Percentiles rank a stretch among this genome's conserved stretches.
These are phyloP conservation scores for Dryadomyces quercus-mongolicae DNA, from an alignment of 2,329 filamentous ascomycete genomes.

Conservation along the genomic window DNA sequence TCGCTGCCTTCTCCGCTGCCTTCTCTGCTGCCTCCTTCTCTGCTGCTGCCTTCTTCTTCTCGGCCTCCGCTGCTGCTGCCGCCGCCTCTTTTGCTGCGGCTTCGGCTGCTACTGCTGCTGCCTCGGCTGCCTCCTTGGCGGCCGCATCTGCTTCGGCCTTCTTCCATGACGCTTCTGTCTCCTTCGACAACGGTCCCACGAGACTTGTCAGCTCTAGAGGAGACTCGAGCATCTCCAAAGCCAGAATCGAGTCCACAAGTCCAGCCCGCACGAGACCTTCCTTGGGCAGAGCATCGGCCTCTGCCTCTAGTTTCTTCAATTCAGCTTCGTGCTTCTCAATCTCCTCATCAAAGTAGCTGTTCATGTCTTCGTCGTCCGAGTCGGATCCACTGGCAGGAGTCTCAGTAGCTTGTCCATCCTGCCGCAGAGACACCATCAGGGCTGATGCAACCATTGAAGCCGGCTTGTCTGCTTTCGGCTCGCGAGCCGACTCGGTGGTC, in stretches of 20 bases:
- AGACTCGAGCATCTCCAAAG: slow-evolving; percentile 33
- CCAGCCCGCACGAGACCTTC: slow-evolving; percentile 33
- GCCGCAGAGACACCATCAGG: slow-evolving; percentile 8
- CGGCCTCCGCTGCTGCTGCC: not conserved
- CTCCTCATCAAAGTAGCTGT: slow-evolving; percentile 40
- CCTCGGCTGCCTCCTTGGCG: not conserved
- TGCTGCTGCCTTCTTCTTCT: not conserved
- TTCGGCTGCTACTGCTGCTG: not conserved
- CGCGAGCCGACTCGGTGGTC: too few species aligned
- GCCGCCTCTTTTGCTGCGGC: not conserved
- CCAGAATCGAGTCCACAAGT: slow-evolving; percentile 32
- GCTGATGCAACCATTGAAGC: not conserved
- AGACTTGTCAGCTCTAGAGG: slow-evolving; percentile 29
- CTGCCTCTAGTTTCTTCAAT: slow-evolving; percentile 37
- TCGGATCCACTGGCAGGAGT: slow-evolving; percentile 26
- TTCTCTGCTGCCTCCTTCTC: slow-evolving; percentile 3
- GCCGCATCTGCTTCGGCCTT: slow-evolving; percentile 2
- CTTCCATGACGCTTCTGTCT: slow-evolving; percentile 15
- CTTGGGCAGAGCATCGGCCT: slow-evolving; percentile 26
- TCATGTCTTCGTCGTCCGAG: slow-evolving; percentile 46
- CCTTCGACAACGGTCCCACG: slow-evolving; percentile 27
- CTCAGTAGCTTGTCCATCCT: not conserved
- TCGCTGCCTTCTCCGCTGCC: not conserved
- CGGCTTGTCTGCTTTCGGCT: not conserved
- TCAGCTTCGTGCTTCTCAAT: slow-evolving; percentile 38